These are phyloP conservation scores for Thymus mandschuricus DNA, from an alignment of 257 asterid genomes.

Conservation along the genomic window DNA sequence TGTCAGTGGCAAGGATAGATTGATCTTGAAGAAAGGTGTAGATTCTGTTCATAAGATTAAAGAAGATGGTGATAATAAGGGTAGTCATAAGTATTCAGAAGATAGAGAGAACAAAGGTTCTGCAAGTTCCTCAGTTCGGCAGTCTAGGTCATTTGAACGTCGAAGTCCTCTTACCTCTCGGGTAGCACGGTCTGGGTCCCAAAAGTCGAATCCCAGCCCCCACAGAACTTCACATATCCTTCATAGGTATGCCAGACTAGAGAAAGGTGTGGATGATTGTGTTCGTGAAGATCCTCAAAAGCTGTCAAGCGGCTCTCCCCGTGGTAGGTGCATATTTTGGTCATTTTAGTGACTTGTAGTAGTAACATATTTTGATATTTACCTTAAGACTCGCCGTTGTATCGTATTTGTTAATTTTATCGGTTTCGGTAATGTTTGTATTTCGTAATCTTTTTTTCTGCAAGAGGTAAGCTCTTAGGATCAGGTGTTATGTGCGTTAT, in stretches of 20 bases:
- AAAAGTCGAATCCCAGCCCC: constrained; percentile 70
- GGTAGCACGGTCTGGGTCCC: constrained; percentile 63
- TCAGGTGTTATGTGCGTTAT: constrained; percentile 77
- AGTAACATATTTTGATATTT: constrained; percentile 15
- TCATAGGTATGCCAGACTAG: constrained; percentile 66
- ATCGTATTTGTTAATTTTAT: constrained; percentile 27
- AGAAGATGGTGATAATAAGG: constrained; percentile 70
- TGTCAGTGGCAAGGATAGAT: constrained; percentile 97
- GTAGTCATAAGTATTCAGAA: constrained; percentile 59
- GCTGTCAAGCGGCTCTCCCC: constrained; percentile 72
- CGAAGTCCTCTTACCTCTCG: constrained; percentile 80
- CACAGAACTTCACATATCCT: constrained; percentile 53
- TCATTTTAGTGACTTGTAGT: constrained; percentile 12
- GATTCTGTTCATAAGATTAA: constrained; percentile 90
- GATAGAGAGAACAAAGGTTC: constrained; percentile 62
- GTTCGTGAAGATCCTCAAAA: constrained; percentile 77
- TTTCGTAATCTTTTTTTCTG: constrained; percentile 68
- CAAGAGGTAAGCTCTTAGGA: constrained; percentile 98
- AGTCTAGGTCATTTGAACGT: constrained; percentile 76
- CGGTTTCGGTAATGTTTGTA: constrained; percentile 38
- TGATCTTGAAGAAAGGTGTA: constrained; percentile 84
- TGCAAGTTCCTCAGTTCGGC: constrained; percentile 59
- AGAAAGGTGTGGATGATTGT: constrained; percentile 71
- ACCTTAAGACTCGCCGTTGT: constrained; percentile 16
- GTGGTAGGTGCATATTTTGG: constrained; percentile 60